These are phyloP conservation scores for Fraxinus cuspidata DNA, from an alignment of 257 asterid genomes.

Conservation along the genomic window DNA sequence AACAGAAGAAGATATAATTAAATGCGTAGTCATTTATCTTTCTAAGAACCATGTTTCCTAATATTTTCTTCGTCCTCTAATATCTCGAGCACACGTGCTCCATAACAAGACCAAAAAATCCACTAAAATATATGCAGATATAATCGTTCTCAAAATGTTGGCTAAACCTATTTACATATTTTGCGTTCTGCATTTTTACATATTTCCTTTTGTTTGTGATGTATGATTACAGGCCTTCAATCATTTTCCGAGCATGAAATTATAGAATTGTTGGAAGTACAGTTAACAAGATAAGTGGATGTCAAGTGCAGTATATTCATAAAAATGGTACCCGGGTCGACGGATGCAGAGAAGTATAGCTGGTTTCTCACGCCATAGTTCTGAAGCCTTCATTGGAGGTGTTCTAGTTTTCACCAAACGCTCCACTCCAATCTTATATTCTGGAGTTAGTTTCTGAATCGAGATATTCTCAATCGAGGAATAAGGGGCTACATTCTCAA, in stretches of 20 bases:
- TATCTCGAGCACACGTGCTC: background rate
- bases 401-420: slow-evolving; percentile 41
- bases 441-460: slow-evolving; percentile 47
- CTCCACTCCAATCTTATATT: slow-evolving; percentile 43
- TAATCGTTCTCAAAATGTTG: background rate
- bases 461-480: slow-evolving; percentile 43
- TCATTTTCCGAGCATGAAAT: background rate
- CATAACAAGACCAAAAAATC: background rate
- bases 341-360: slow-evolving; percentile 53
- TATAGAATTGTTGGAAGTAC: background rate
- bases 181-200: background rate
- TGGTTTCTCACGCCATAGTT: slow-evolving; percentile 47
- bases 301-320: background rate
- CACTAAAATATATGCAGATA: background rate
- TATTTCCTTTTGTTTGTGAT: background rate
- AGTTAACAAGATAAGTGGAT: background rate
- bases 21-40: background rate
- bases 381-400: slow-evolving; percentile 48
- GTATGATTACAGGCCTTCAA: background rate
- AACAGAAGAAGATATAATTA: background rate
- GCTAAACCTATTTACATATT: background rate
- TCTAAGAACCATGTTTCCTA: background rate
- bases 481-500: slow-evolving; percentile 40
- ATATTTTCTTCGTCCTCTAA: background rate
- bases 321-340: slow-evolving; percentile 45